Conservation (phyloP, 2,329 filamentous ascomycete species). For the Talaromyces sp. region DNA sequence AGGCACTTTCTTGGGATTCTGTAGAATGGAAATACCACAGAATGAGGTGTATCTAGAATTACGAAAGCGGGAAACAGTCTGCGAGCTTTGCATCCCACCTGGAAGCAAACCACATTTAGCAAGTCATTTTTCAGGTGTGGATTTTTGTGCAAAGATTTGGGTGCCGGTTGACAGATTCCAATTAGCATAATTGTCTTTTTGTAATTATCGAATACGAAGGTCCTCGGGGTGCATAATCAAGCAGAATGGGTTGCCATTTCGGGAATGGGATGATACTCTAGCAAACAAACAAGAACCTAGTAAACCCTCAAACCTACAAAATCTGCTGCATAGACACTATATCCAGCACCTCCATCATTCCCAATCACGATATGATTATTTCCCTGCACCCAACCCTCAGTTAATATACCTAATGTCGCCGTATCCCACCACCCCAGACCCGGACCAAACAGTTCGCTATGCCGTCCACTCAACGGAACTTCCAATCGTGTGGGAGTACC, state of each 20-base stretch:
- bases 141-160: background rate
- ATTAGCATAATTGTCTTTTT: no score
- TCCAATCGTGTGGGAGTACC: slow-evolving; percentile 45
- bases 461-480: slow-evolving; percentile 45
- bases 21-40: background rate
- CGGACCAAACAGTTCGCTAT: slow-evolving; percentile 37
- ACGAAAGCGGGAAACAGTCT: background rate
- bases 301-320: slow-evolving; percentile 37
- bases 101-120: no score
- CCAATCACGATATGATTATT: slow-evolving; percentile 36
- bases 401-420: slow-evolving; percentile 44
- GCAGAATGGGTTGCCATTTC: background rate
- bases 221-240: background rate
- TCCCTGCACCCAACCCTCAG: slow-evolving; percentile 47
- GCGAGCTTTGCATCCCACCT: no score
- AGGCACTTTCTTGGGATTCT: background rate
- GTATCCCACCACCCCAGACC: slow-evolving; percentile 53
- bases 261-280: background rate
- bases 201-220: background rate
- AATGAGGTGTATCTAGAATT: background rate
- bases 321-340: slow-evolving; percentile 33
- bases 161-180: no score
- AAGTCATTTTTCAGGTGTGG: background rate
- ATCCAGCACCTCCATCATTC: slow-evolving; percentile 29
- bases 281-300: background rate